Conservation (phyloP, 2,329 filamentous ascomycete species). For the Fusarium sp. region DNA sequence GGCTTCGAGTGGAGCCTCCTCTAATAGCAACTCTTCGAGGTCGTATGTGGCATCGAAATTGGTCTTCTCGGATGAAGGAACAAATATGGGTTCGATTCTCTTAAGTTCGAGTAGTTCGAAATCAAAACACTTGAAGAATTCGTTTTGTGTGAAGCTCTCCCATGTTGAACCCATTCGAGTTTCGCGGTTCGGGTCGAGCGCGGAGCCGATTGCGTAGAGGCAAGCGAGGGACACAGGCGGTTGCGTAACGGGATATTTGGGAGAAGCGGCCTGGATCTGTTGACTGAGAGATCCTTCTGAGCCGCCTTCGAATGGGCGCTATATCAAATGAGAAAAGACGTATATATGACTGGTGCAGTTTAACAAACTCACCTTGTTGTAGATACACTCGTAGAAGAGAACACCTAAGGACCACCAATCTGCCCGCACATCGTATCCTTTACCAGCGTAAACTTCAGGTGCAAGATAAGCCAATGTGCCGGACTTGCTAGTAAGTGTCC, state of each 20-base stretch:
- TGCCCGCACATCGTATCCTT: conserved; percentile 87
- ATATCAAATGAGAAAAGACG: conserved; percentile 15
- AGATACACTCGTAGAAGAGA: conserved; percentile 99
- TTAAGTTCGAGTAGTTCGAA: conserved; percentile 87
- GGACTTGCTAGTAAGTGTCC: conserved; percentile 91
- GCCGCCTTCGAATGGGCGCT: conserved; percentile 93
- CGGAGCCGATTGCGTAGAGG: conserved; percentile 85
- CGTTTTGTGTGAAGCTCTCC: conserved; percentile 85
- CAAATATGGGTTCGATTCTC: conserved; percentile 89
- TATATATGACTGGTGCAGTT: neutral
- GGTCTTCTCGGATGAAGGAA: conserved; percentile 95
- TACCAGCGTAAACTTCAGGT: conserved; percentile 92
- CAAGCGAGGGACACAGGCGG: conserved; percentile 90
- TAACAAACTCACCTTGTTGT: conserved; percentile 80
- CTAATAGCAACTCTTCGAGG: conserved; percentile 89
- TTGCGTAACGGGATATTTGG: conserved; percentile 90
- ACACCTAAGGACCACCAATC: conserved; percentile 99
- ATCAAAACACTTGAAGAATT: conserved; percentile 88
- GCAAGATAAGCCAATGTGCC: conserved; percentile 95
- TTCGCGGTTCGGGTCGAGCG: conserved; percentile 82
- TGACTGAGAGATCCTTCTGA: conserved; percentile 83
- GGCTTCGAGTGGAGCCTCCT: conserved; percentile 94
- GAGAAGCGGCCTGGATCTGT: conserved; percentile 82
- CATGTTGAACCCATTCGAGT: conserved; percentile 88
- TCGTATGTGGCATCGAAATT: conserved; percentile 99